phyloP scores from a whole-genome alignment of 2,329 filamentous ascomycete genomes.

The Simplicillium sp. region DNA sequence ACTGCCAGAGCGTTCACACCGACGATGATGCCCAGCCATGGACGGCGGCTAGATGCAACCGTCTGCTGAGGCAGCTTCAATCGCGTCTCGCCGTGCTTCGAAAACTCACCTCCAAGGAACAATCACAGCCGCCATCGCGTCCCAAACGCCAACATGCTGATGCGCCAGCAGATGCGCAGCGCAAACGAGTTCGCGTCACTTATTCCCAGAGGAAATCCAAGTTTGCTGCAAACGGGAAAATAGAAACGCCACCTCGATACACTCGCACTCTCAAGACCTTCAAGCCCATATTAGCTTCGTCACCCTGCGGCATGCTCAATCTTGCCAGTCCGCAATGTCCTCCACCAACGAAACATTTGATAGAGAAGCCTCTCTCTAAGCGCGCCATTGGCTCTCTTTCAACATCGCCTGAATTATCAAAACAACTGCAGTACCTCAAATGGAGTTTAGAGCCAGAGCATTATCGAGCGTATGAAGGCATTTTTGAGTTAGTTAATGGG shows the following conservation, averaged over 20 bases:
- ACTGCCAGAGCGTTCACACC: too few species aligned
- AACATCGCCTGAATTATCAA: not conserved
- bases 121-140: not conserved
- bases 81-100: slow-evolving; percentile 30
- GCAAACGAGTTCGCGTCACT: slow-evolving; percentile 17
- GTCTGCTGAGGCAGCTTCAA: slow-evolving; percentile 35
- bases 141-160: not conserved
- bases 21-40: slow-evolving; percentile 22
- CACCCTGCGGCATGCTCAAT: too few species aligned
- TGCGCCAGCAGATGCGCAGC: not conserved
- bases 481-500: slow-evolving; percentile 20
- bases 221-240: not conserved
- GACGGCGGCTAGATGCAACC: slow-evolving; percentile 37
- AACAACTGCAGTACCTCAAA: slow-evolving; percentile 1
- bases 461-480: slow-evolving; percentile 21
- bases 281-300: slow-evolving; percentile 18
- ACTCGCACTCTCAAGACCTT: slow-evolving; percentile 19
- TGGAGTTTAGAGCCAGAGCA: slow-evolving; percentile 3
- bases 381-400: slow-evolving; percentile 7
- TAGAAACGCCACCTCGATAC: slow-evolving; percentile 15
- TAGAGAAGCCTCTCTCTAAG: too few species aligned
- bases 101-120: slow-evolving; percentile 18
- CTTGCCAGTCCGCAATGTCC: slow-evolving; percentile 1
- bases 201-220: slow-evolving; percentile 15
- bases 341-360: slow-evolving; percentile 14